Conservation (phyloP, 2,329 filamentous ascomycete species). For the Hymenoscyphus fructigenus region DNA sequence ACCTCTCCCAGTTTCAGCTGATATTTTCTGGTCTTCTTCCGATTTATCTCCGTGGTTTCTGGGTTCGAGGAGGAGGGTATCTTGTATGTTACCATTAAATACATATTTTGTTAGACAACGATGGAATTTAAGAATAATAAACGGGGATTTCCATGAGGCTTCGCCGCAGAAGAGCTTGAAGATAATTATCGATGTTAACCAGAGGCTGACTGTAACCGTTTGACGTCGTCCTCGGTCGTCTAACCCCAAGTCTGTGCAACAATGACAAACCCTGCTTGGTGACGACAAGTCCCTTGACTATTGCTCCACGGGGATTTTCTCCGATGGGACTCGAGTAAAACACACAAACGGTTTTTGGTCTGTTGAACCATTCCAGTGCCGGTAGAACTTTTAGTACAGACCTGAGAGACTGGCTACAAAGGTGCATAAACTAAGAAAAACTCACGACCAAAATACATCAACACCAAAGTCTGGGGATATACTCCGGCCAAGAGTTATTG, state of each 20-base stretch:
- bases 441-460: neutral
- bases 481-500: neutral
- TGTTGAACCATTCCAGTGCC: neutral
- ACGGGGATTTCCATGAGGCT: neutral
- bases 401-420: neutral
- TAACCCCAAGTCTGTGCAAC: neutral
- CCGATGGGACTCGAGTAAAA: neutral
- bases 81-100: neutral
- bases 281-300: neutral
- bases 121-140: neutral
- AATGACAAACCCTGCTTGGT: neutral
- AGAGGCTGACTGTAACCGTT: neutral
- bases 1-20: too few relatives aligned
- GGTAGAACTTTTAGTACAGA: neutral
- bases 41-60: too few relatives aligned
- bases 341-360: neutral
- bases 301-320: neutral
- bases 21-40: too few relatives aligned
- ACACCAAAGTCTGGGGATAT: neutral
- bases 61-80: too few relatives aligned
- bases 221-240: too few relatives aligned
- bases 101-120: neutral
- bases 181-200: neutral
- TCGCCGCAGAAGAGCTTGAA: neutral
- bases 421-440: neutral